A percentile compares a stretch with the other conserved stretches of the same genome.
These are phyloP conservation scores for Ophiobolus disseminans DNA, from an alignment of 2,329 filamentous ascomycete genomes.

Conservation along the genomic window DNA sequence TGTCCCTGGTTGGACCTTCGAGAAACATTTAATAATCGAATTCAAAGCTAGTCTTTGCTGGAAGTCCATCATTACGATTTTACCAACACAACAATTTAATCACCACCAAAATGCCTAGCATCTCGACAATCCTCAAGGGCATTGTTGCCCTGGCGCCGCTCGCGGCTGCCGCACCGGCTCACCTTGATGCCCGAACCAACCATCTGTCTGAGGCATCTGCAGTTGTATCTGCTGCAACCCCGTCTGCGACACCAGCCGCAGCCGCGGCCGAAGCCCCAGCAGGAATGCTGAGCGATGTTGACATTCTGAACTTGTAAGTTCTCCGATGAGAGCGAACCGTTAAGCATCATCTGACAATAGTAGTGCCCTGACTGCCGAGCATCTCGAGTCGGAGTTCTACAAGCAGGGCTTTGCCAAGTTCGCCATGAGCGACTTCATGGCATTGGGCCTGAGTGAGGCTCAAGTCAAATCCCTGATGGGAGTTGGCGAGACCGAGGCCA, in stretches of 20 bases:
- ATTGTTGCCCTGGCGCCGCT: conserved; percentile 47
- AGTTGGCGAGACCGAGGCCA: conserved; percentile 68
- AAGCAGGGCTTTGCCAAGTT: conserved; percentile 73
- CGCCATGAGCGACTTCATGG: conserved; percentile 68
- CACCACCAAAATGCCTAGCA: conserved; percentile 46
- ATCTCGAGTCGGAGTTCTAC: conserved; percentile 77
- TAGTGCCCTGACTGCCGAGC: conserved; percentile 75
- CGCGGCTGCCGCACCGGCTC: conserved; percentile 39
- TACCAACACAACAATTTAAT: conserved; percentile 39
- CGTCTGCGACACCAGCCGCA: conserved; percentile 16
- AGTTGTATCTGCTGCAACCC: conserved; percentile 15
- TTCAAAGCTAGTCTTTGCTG: conserved; percentile 51
- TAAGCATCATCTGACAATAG: conserved; percentile 39
- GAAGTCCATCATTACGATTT: conserved; percentile 34
- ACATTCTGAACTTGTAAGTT: conserved; percentile 62
- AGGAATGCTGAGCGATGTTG: conserved; percentile 55
- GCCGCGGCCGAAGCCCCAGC: conserved; percentile 23
- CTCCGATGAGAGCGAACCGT: conserved; percentile 12
- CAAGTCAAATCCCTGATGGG: conserved; percentile 67
- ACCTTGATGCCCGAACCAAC: conserved; percentile 34
- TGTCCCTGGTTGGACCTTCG: conserved; percentile 52
- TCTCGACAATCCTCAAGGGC: conserved; percentile 45
- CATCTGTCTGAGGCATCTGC: conserved; percentile 10
- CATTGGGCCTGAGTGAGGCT: conserved; percentile 63
- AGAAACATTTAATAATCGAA: conserved; percentile 45